Evolutionary conservation across 2,329 filamentous ascomycete genomes (phyloP), one percentile per base, ranked within the genome.

Genomic region (Aquanectria penicillioides): DNA sequence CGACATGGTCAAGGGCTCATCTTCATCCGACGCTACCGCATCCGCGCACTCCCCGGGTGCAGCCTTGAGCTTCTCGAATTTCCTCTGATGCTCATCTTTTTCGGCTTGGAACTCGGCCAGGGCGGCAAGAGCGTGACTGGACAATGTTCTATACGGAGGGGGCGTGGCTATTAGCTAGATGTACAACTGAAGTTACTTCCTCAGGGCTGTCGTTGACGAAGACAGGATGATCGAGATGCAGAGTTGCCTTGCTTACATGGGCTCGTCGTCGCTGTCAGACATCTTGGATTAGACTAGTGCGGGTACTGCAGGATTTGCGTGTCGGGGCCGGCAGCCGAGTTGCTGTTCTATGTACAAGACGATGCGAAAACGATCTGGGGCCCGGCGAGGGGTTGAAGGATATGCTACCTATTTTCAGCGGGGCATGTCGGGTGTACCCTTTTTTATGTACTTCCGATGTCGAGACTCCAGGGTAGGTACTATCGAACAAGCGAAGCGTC

Each of bases 31-130:
- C 51, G 18, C 56, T 44, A 79, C 77, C 74, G 88, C 88, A 2
- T n/a, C 15, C 17, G n/a, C 20, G 20, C 22, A 28, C 11, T 38
- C 48, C 26, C 13, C 49, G 38, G 49, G 20, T 11, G 46, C 61
- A 37, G 63, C 62, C 52, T 55, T 68, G 49, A 94, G 79, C 61
- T 87, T 83, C 72, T 91, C 86, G 65, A 94, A 92, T 47, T 85
- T 83, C 69, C 88, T 85, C 57, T 83, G 80, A 56, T 85, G 83
- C 12, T 83, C 83, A 72, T 93, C 89, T 63, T 88, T 86, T 74
- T 94, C 92, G 41, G 81, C 78, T 70, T 92, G 89, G 77, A 95
- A 94, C 62, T 89, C 83, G 72, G 89, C 83, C 57, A 94, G 81
- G n/a, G 89, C 88, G 22, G 83, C 83, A 36, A 94, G 81, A 4